Evolutionary conservation across 192 early-diverging fungal genomes (phyloP).

Genomic region (Chytriomyces confervae): DNA sequence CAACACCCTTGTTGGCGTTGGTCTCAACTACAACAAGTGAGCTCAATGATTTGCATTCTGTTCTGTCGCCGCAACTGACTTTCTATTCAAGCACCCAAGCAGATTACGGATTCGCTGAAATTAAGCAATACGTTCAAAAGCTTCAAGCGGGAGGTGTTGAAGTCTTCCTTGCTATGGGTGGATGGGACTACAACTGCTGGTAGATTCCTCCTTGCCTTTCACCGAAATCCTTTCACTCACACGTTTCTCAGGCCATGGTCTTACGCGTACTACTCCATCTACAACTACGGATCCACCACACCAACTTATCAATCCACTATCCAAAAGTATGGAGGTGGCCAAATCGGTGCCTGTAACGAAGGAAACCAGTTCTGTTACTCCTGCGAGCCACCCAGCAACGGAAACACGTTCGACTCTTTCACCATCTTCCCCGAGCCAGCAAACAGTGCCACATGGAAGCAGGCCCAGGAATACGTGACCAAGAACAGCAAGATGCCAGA

Average conservation of each 20-base stretch:
- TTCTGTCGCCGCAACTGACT: no score
- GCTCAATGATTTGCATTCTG: no score
- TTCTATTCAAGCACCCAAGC: no score
- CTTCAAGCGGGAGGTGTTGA: conserved; percentile 15
- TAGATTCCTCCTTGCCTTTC: not conserved
- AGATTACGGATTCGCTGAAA: conserved; percentile 25
- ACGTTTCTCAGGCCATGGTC: not conserved
- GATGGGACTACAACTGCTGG: not conserved
- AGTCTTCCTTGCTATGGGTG: conserved; percentile 1
- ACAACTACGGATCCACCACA: not conserved
- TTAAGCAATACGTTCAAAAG: not conserved
- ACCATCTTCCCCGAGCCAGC: conserved; percentile 28
- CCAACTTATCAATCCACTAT: not conserved
- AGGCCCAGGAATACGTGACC: conserved; percentile 10
- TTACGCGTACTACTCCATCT: conserved; percentile 14
- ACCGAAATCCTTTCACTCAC: not conserved
- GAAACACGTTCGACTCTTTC: conserved; percentile 19
- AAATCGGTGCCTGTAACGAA: conserved; percentile 14
- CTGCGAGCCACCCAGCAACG: conserved; percentile 24
- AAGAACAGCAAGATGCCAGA: not conserved
- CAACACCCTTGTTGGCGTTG: conserved; percentile 4
- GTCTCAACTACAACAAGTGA: conserved; percentile 4
- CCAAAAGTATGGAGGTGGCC: conserved; percentile 8
- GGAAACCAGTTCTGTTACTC: conserved; percentile 18
- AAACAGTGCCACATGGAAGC: conserved; percentile 1